Evolutionary conservation across 2,329 filamentous ascomycete species (phyloP).

Genomic region (Trichoderma cornu-damae): DNA sequence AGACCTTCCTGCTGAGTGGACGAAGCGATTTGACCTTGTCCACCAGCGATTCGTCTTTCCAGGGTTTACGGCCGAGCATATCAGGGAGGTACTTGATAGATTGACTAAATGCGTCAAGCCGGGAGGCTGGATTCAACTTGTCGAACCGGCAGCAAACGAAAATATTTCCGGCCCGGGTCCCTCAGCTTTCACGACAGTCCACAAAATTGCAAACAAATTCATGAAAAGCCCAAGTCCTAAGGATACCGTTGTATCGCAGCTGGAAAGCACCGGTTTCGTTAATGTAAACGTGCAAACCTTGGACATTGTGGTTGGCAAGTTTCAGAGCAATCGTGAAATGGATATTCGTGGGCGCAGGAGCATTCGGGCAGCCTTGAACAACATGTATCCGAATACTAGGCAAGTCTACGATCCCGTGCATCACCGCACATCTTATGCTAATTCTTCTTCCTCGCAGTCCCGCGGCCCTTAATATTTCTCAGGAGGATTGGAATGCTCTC

Average conservation of each 20-base stretch:
- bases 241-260: background rate
- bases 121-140: constrained; percentile 20
- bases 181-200: constrained; percentile 6
- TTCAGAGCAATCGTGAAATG: constrained; percentile 7
- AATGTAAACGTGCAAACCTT: constrained; percentile 2
- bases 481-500: background rate
- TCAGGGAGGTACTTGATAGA: background rate
- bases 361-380: constrained; percentile 10
- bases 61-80: background rate
- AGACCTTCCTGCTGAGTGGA: constrained; percentile 12
- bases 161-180: constrained; percentile 12
- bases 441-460: background rate
- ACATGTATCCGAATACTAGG: constrained; percentile 7
- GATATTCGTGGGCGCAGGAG: constrained; percentile 10
- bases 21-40: constrained; percentile 17
- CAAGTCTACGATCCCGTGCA: background rate
- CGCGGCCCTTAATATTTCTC: background rate
- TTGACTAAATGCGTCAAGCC: constrained; percentile 19
- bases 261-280: background rate
- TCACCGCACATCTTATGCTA: background rate
- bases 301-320: constrained; percentile 16
- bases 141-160: constrained; percentile 16
- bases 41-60: constrained; percentile 20
- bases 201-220: constrained; percentile 4
- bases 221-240: constrained; percentile 12